phyloP scores from a whole-genome alignment of 306 rosid species.

The Trifolium dubium region DNA sequence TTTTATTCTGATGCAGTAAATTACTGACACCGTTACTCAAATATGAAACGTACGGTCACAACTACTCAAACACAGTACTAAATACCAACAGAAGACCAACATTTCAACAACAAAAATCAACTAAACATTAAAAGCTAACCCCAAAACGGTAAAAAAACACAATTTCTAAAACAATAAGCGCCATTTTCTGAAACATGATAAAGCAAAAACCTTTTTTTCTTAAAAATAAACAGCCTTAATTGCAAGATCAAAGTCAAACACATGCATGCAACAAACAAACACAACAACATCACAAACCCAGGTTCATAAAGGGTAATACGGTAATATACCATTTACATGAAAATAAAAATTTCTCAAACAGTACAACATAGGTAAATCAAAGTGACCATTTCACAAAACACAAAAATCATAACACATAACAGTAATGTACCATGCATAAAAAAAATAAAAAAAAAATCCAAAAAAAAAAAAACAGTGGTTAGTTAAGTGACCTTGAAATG shows the following conservation, averaged over 20 bases:
- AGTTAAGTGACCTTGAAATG: conserved; percentile 1
- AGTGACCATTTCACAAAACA: background rate
- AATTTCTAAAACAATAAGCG: background rate
- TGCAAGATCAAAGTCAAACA: background rate
- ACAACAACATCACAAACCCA: background rate
- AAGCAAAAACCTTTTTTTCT: background rate
- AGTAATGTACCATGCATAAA: conserved; percentile 26
- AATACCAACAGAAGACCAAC: background rate
- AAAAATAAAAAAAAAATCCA: background rate
- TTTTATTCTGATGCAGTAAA: too few species aligned
- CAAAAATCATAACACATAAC: background rate
- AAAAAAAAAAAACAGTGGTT: background rate
- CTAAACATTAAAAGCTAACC: too few species aligned
- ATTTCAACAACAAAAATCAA: background rate
- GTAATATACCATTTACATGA: background rate
- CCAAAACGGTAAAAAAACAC: background rate
- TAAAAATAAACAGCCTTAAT: background rate
- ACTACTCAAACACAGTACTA: background rate
- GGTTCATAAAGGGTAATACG: background rate
- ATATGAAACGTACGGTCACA: background rate
- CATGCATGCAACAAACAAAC: background rate
- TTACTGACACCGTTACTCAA: background rate
- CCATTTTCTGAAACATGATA: background rate
- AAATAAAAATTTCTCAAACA: background rate
- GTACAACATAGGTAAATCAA: background rate